Base-by-base conservation (phyloP, 345 rosid species). In the Eucalyptus camaldulensis region DNA sequence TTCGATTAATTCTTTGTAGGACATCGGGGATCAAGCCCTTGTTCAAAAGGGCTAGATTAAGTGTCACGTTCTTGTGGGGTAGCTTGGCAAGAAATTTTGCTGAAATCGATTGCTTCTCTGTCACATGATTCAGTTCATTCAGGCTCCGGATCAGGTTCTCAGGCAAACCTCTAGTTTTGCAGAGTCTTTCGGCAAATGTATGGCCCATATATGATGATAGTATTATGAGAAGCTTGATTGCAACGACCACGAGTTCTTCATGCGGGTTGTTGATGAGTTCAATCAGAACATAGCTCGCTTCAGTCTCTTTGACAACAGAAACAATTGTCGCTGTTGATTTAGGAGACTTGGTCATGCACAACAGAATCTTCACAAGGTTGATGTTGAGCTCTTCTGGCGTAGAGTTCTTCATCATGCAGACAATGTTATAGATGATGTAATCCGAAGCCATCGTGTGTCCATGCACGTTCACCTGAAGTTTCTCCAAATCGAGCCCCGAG, bases 21-120 rank as follows among this genome's bases (percentile, higher is more conserved):
- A 97, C 88, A 50, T 88, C 87, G 3, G 97, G 95, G 67, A 96
- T 94, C 62, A 91, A 83, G 86, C 94, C 92, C 90, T 90, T 93
- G 86, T 90, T 87, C 49, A 93, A 91, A 87, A 97, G 94, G 88
- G 96, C 95, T n/a, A 96, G 91, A 88, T 95, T 97, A 87, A 97
- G 98, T 88, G 96, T 93, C 33, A 96, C 91, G 90, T 93, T 96
- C 91, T 95, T 95, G 65, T 93, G 96, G 58, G 99, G 99, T n/a
- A 97, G 95, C 92, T 94, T 90, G 65, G 97, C 96, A 11, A 97
- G 95, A 88, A 97, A 92, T 89, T 91, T 93, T 40, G 94, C 96
- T 40, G 98, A 96, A 90, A 95, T 93, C 51, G 97, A 98, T 87
- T 94, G 96, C 91, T 90, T 95, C 91, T 97, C 98, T 33, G 98